Evolutionary conservation across 495 filamentous ascomycete species (phyloP).

Genomic region (Neurospora africana): DNA sequence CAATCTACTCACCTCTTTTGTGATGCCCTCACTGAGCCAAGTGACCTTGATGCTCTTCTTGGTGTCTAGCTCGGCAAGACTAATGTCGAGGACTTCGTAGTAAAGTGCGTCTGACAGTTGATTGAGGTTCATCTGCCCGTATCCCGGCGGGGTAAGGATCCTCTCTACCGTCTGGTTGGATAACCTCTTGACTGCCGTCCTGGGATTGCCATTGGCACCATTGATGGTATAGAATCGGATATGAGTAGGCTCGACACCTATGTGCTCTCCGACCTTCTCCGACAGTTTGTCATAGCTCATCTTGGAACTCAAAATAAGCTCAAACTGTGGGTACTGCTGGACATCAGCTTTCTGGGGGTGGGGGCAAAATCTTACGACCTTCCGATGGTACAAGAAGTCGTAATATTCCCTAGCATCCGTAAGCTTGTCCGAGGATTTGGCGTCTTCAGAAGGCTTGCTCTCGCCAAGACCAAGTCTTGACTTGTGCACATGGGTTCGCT

Average conservation of each 20-base stretch:
- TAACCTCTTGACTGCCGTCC: constrained; percentile 59
- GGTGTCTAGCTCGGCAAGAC: constrained; percentile 81
- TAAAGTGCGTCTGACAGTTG: constrained; percentile 68
- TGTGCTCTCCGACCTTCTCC: constrained; percentile 71
- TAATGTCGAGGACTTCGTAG: constrained; percentile 90
- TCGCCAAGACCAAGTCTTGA: constrained; percentile 20
- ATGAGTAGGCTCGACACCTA: constrained; percentile 74
- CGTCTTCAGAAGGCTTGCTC: constrained; percentile 18
- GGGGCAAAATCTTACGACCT: constrained; percentile 56
- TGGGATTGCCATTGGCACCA: constrained; percentile 59
- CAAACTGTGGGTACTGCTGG: constrained; percentile 48
- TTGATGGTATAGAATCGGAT: constrained; percentile 83
- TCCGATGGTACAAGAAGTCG: constrained; percentile 80
- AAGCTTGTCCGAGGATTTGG: constrained; percentile 28
- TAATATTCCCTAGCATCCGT: constrained; percentile 77
- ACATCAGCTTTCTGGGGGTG: constrained; percentile 39
- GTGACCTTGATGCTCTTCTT: constrained; percentile 75
- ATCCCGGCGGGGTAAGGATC: constrained; percentile 56
- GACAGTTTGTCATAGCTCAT: constrained; percentile 85
- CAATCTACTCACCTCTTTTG: constrained; percentile 74
- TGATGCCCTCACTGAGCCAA: constrained; percentile 79
- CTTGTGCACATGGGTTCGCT: constrained; percentile 46
- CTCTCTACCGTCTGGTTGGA: constrained; percentile 52
- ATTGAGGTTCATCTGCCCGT: constrained; percentile 43
- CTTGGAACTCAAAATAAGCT: constrained; percentile 67